A percentile compares a stretch with the other conserved stretches of the same genome.
Evolutionary conservation across 2,329 filamentous ascomycete genomes (phyloP).

Genomic region (Aspergillus amoenus): DNA sequence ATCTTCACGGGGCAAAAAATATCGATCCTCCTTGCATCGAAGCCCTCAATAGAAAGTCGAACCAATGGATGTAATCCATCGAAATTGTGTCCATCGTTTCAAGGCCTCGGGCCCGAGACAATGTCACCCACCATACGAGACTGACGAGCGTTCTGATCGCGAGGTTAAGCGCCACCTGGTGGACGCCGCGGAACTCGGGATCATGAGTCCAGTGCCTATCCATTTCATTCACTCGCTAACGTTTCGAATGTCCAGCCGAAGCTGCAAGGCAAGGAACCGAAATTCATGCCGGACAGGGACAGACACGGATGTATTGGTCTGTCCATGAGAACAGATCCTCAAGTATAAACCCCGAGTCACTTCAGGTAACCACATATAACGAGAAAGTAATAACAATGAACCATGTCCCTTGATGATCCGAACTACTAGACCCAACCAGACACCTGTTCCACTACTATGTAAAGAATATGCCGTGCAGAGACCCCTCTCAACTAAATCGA

Average conservation of each 20-base stretch:
- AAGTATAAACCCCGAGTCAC: not conserved
- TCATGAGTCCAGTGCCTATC: slow-evolving; percentile 16
- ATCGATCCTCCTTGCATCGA: slow-evolving; percentile 37
- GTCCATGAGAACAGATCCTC: not conserved
- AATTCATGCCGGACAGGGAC: not conserved
- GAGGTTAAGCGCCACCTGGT: slow-evolving; percentile 15
- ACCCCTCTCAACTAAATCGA: not conserved
- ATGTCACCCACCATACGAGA: slow-evolving; percentile 4
- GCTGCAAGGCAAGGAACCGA: slow-evolving; percentile 1
- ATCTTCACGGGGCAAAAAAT: slow-evolving; percentile 34
- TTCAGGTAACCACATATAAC: slow-evolving; percentile 1
- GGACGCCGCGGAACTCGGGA: slow-evolving; percentile 17
- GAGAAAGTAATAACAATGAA: not conserved
- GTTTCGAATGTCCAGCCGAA: slow-evolving; percentile 2
- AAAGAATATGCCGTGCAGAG: slow-evolving; percentile 2
- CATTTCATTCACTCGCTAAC: not conserved
- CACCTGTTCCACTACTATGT: slow-evolving; percentile 3
- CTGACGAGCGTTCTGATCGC: slow-evolving; percentile 16
- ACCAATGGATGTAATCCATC: slow-evolving; percentile 23
- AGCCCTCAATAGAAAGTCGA: slow-evolving; percentile 29
- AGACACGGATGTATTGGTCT: not conserved
- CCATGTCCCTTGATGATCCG: not conserved
- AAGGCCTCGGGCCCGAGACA: not conserved
- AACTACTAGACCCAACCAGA: slow-evolving; percentile 1
- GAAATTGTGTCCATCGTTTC: slow-evolving; percentile 1